Evolutionary conservation across 805 yeast genomes (phyloP), one percentile per base, ranked within the genome.

Genomic region (Candida patagonica): DNA sequence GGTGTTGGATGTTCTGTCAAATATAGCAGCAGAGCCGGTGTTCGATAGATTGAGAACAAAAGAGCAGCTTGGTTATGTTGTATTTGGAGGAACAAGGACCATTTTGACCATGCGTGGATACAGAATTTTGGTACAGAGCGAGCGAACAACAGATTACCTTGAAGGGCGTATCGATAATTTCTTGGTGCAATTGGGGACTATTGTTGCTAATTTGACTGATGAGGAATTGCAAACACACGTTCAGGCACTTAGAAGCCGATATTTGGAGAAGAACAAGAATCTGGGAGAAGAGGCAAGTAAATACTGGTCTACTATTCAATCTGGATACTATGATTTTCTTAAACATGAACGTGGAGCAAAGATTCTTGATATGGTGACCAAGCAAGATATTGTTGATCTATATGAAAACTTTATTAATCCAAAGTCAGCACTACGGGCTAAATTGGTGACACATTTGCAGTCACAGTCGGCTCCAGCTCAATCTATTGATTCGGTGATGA

Each of bases 11-110:
- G 61, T 89, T 38, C 60, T 85, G 35, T 73, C 81, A 0, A 89
- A 83, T 45, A 71, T 87, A 46, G 65, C 81, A 37, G 76, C 73
- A 49, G 96, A 89, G 56, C 96, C 96, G 4, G 82, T 89, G 42
- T 92, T 89, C 61, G 80, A 85, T 54, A 82, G 82, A 46, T 69
- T 89, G 42, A 74, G 98, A 60, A 89, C 98, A 5, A 80, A 85
- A 52, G 97, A 89, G 62, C 97, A 92, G 60, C 69, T 89, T 24
- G 98, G 98, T 2, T 89, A 89, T 54, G 87, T 89, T 46, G 98
- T 89, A 0, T 86, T 85, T 55, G 77, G 92, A 32, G 83, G 94
- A 0, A 63, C 72, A 20, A 66, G 80, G 45, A 69, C 70, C 44
- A 73, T 84, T 2, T 73, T 94, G 54, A 79, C 92, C 17, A 73